These are phyloP conservation scores for Ogataea chonburiensis DNA, from an alignment of 805 yeast genomes.

Conservation along the genomic window DNA sequence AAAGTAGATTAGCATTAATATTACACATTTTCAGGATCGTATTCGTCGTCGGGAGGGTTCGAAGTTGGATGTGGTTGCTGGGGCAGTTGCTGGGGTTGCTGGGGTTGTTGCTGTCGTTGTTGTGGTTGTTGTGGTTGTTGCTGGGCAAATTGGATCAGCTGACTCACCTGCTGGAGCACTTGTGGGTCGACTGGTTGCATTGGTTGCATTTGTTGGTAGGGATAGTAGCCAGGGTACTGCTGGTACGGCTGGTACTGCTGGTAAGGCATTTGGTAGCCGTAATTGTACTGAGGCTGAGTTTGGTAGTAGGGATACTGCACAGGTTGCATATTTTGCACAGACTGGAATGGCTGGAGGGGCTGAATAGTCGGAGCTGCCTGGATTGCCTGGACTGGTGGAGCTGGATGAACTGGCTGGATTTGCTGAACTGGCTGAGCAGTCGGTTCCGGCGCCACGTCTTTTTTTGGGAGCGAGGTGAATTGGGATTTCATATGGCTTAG, in stretches of 20 bases:
- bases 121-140: conserved; percentile 21
- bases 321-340: neutral
- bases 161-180: conserved; percentile 25
- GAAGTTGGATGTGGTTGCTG: conserved; percentile 14
- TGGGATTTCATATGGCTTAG: conserved; percentile 25
- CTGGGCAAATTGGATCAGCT: conserved; percentile 24
- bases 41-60: conserved; percentile 20
- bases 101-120: conserved; percentile 11
- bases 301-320: conserved; percentile 6
- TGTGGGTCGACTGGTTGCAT: conserved; percentile 14
- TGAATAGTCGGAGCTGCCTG: conserved; percentile 8
- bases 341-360: neutral
- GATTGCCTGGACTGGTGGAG: conserved; percentile 3
- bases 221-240: conserved; percentile 4
- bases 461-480: conserved; percentile 23
- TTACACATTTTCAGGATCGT: conserved; percentile 22
- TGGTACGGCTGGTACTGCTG: conserved; percentile 14
- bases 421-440: neutral
- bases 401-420: neutral
- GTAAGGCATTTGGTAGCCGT: conserved; percentile 15
- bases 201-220: conserved; percentile 6
- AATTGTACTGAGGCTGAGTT: conserved; percentile 11
- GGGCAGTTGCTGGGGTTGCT: conserved; percentile 18
- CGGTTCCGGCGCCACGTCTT: conserved; percentile 6
- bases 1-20: neutral